phyloP scores from a whole-genome alignment of 768 basidiomycete species.

The Exidia glandulosa region DNA sequence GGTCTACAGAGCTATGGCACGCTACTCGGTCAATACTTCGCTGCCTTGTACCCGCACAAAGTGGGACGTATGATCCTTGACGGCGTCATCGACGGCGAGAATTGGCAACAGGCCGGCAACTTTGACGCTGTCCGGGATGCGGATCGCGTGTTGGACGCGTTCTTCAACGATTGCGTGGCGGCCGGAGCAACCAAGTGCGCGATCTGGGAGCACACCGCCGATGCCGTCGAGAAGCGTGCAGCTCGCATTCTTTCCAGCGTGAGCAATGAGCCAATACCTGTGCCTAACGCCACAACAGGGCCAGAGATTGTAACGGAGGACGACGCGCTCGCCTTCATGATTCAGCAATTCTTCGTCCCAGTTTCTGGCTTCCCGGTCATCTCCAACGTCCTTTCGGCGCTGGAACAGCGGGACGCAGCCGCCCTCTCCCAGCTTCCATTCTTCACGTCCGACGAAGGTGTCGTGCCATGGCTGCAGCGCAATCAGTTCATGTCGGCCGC shows the following conservation, averaged over 20 bases:
- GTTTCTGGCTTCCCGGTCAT: background rate
- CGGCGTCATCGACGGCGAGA: constrained; percentile 4
- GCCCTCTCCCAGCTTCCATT: background rate
- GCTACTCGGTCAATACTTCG: constrained; percentile 10
- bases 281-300: background rate
- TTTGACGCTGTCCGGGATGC: background rate
- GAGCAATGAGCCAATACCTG: background rate
- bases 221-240: background rate
- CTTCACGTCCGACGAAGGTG: background rate
- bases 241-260: background rate
- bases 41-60: constrained; percentile 13
- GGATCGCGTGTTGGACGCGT: background rate
- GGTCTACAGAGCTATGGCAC: constrained; percentile 11
- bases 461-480: background rate
- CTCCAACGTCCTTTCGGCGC: background rate
- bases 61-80: constrained; percentile 8
- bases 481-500: background rate
- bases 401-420: background rate
- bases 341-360: background rate
- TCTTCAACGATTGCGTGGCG: background rate
- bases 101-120: background rate
- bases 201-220: background rate
- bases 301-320: background rate
- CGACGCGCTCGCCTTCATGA: background rate
- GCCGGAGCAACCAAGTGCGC: background rate